These are phyloP conservation scores for Diaporthe vexans DNA, from an alignment of 2,329 filamentous ascomycete genomes.

Conservation along the genomic window DNA sequence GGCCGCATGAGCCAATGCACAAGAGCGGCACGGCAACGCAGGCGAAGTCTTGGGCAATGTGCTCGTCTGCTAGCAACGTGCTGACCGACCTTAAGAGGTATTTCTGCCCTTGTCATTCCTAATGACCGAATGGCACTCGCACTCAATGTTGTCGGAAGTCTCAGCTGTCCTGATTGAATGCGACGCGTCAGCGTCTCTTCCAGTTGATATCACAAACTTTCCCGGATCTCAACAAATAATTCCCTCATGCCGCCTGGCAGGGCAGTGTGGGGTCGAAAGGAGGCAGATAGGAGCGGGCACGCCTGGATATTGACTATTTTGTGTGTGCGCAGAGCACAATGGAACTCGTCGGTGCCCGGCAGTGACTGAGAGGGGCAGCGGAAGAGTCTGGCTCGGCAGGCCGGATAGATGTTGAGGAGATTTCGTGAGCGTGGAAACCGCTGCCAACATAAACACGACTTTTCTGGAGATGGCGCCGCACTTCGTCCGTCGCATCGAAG, in stretches of 20 bases:
- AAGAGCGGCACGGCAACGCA: constrained; percentile 37
- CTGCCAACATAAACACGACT: constrained; percentile 3
- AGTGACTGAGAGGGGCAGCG: background rate
- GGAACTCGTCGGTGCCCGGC: background rate
- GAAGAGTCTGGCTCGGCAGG: background rate
- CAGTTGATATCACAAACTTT: background rate
- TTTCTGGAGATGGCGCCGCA: background rate
- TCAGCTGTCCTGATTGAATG: constrained; percentile 31
- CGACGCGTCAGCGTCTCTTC: constrained; percentile 37
- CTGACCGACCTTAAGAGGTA: constrained; percentile 42
- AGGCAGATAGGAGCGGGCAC: background rate
- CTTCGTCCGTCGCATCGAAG: background rate
- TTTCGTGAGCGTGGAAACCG: background rate
- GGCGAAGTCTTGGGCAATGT: constrained; percentile 13
- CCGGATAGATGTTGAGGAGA: background rate
- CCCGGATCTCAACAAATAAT: background rate
- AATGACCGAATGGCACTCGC: constrained; percentile 38
- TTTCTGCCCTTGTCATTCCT: constrained; percentile 43
- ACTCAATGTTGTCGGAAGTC: constrained; percentile 27
- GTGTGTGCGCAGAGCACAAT: background rate
- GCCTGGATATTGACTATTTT: background rate
- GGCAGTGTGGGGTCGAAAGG: background rate
- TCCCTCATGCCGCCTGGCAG: background rate
- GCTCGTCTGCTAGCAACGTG: constrained; percentile 29
- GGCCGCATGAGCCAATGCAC: constrained; percentile 37